phyloP scores from a whole-genome alignment of 2,329 filamentous ascomycete genomes.

The Paecilomyces sp. region DNA sequence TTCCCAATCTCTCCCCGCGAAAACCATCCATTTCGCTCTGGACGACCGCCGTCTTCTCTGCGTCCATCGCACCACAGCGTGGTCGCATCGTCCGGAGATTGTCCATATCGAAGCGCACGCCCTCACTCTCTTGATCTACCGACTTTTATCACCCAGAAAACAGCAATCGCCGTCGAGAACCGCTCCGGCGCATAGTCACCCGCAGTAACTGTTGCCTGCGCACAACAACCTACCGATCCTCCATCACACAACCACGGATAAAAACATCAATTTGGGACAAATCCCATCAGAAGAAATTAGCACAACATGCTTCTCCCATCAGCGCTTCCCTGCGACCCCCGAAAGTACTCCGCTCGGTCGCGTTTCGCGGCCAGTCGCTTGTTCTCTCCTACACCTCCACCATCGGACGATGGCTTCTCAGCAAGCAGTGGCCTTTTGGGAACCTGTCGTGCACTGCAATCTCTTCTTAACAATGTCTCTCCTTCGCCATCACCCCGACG shows the following conservation, averaged over 20 bases:
- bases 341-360: slow-evolving; percentile 23
- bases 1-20: slow-evolving; percentile 2
- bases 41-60: slow-evolving; percentile 47
- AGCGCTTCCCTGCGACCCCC: slow-evolving; percentile 38
- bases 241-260: slow-evolving; percentile 3
- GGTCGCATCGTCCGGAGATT: slow-evolving; percentile 32
- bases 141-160: slow-evolving; percentile 12
- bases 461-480: slow-evolving; percentile 30
- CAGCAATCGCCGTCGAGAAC: slow-evolving; percentile 14
- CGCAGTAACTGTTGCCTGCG: slow-evolving; percentile 8
- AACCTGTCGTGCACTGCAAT: slow-evolving; percentile 36
- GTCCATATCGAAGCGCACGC: slow-evolving; percentile 17
- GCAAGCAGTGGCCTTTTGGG: slow-evolving; percentile 32
- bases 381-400: slow-evolving; percentile 31
- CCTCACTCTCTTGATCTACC: slow-evolving; percentile 4
- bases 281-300: not conserved
- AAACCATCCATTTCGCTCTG: slow-evolving; percentile 7
- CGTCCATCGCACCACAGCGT: slow-evolving; percentile 54
- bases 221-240: slow-evolving; percentile 11
- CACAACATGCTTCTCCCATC: slow-evolving; percentile 38
- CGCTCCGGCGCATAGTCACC: slow-evolving; percentile 25
- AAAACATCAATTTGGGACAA: not conserved
- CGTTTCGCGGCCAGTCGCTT: slow-evolving; percentile 27
- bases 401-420: slow-evolving; percentile 26
- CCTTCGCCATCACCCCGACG: slow-evolving; percentile 29